A percentile compares a stretch with the other conserved stretches of the same genome.
These are phyloP conservation scores for sweet orange (Citrus sinensis) DNA, from an alignment of 345 rosid species.

Conservation along the genomic window DNA sequence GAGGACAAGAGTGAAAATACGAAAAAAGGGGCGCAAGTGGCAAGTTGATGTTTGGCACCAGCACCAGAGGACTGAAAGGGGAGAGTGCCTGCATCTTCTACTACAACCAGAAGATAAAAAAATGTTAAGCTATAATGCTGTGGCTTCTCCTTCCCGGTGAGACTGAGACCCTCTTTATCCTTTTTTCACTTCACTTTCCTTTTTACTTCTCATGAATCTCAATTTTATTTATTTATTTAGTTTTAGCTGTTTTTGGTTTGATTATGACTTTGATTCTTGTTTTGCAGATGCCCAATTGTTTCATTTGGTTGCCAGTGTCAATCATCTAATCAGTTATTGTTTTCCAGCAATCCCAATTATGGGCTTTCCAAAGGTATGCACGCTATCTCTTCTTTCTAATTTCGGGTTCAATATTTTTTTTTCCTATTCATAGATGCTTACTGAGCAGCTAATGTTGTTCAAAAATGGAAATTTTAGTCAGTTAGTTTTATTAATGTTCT, in stretches of 20 bases:
- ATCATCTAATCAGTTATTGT: constrained; percentile 16
- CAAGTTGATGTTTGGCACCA: neutral
- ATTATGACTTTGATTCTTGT: neutral
- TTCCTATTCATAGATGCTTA: too few species aligned
- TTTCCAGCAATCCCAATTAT: constrained; percentile 9
- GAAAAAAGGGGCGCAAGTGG: neutral
- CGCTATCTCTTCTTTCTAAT: neutral
- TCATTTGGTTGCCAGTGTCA: constrained; percentile 18
- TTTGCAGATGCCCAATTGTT: constrained; percentile 29
- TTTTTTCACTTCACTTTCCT: neutral
- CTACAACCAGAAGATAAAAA: neutral
- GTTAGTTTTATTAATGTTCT: neutral
- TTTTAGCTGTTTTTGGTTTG: neutral
- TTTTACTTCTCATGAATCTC: neutral
- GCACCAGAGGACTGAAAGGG: too few species aligned
- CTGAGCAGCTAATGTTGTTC: too few species aligned
- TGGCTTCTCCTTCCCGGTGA: constrained; percentile 21
- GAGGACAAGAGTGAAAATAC: neutral
- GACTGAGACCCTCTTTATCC: neutral
- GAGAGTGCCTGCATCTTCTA: too few species aligned
- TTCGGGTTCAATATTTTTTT: too few species aligned
- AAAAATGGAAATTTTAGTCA: neutral
- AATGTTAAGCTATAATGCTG: constrained; percentile 17
- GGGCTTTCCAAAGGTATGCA: constrained; percentile 25
- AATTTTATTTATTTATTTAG: neutral